phyloP scores from a whole-genome alignment of 306 rosid genomes.

The Gastrolobium bilobum region DNA sequence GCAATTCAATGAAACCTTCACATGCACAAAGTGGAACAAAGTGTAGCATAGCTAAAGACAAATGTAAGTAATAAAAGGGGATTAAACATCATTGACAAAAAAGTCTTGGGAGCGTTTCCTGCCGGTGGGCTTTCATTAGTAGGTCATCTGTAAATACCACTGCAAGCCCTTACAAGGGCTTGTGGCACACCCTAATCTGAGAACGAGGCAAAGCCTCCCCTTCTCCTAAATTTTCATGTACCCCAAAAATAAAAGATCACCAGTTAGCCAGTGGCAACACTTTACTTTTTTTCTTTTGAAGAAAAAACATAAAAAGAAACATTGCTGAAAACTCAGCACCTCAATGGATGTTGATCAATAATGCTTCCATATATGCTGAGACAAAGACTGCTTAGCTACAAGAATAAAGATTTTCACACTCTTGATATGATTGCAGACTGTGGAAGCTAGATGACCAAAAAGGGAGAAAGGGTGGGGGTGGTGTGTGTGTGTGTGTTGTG shows the following conservation, averaged over 20 bases:
- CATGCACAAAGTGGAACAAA: background rate
- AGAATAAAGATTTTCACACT: conserved; percentile 4
- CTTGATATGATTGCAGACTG: background rate
- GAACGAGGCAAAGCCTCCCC: background rate
- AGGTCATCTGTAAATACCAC: background rate
- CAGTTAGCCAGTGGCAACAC: background rate
- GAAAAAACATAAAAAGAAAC: conserved; percentile 32
- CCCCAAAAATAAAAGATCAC: conserved; percentile 7
- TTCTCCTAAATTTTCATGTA: conserved; percentile 9
- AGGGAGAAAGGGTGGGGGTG: no score
- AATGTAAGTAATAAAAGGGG: conserved; percentile 25
- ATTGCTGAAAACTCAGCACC: background rate
- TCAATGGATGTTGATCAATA: conserved; percentile 17
- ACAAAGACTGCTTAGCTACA: conserved; percentile 23
- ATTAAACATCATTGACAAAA: background rate
- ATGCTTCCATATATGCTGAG: conserved; percentile 6
- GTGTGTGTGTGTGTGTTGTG: no score
- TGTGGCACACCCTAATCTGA: background rate
- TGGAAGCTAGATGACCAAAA: background rate
- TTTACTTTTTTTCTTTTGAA: conserved; percentile 1
- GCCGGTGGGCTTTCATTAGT: background rate
- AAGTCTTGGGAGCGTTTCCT: background rate
- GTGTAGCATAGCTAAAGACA: background rate
- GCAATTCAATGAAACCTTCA: conserved; percentile 31
- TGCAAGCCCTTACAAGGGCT: background rate